Evolutionary conservation across 176 grass and related monocot genomes (phyloP).

Genomic region (Oryza rufipogon): DNA sequence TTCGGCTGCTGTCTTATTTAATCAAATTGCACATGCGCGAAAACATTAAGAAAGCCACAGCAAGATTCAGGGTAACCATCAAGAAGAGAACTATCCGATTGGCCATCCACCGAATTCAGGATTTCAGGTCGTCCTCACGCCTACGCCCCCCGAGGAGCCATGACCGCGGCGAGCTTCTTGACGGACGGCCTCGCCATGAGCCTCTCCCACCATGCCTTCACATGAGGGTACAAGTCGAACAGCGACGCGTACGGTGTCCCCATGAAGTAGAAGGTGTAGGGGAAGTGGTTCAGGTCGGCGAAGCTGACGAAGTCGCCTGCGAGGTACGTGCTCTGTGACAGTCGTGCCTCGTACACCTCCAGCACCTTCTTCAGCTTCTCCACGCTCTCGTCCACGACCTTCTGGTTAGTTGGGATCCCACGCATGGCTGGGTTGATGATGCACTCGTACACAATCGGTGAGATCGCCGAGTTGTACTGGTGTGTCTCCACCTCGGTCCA

Average conservation of each 20-base stretch:
- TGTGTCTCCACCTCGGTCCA: constrained; percentile 28
- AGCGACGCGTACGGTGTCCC: not conserved
- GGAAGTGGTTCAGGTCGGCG: not conserved
- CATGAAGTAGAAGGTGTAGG: constrained; percentile 17
- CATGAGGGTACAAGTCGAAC: not conserved
- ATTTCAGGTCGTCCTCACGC: too few species aligned
- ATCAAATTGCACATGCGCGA: too few species aligned
- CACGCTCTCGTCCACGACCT: not conserved
- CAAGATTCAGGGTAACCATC: too few species aligned
- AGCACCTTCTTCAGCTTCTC: constrained; percentile 39
- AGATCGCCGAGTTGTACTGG: not conserved
- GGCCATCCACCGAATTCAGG: too few species aligned
- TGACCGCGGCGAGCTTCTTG: not conserved
- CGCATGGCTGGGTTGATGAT: not conserved
- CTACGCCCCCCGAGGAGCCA: not conserved
- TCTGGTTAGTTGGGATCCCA: not conserved
- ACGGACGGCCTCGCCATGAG: not conserved
- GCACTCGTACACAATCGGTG: constrained; percentile 12
- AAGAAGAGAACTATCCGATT: too few species aligned
- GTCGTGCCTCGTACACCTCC: not conserved
- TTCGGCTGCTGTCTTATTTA: too few species aligned
- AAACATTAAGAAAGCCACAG: not conserved
- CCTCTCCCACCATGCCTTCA: constrained; percentile 6
- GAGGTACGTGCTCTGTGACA: constrained; percentile 12
- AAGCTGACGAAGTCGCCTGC: constrained; percentile 34